Evolutionary conservation across 495 filamentous ascomycete species (phyloP), one percentile per base, ranked within the genome.

Genomic region (Penicillium chermesinum): DNA sequence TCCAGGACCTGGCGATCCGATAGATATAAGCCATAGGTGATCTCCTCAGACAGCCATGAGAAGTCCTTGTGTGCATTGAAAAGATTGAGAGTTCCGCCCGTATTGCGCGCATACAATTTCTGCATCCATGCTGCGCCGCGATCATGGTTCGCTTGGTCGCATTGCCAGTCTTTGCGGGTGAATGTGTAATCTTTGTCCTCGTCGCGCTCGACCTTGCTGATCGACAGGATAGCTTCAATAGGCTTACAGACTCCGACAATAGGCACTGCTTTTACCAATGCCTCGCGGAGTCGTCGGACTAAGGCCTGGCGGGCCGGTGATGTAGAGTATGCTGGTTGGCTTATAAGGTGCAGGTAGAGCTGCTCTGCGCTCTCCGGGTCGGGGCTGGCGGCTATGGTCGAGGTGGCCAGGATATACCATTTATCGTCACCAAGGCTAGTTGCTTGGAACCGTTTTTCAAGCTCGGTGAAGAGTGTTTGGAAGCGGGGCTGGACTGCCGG

Each of bases 11-110:
- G 65, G 1, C 74, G 64, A 59, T 83, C 79, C 3, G 72, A 73
- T 25, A 83, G 63, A 49, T 76, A 82, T 34, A 82, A 53, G 1
- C 80, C 80, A 42, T 83, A 83, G 0, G 76, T 80, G 45, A 83
- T 69, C 38, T 71, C 65, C 47, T 46, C 64, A 8, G 58, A 63
- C 35, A 67, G 32, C 62, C 61, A 69, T 3, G 49, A 38, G 48
- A 81, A 79, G 45, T 79, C 77, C 49, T 62, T 67, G 46, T 81
- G 77, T n/a, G 73, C 72, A 16, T 44, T 49, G 46, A 79, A 75
- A 19, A 74, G 22, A 34, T 67, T 67, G 49, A 74, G 45, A 7
- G 72, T 69, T 0, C 47, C 56, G 0, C 56, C 55, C 0, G 69
- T 57, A 36, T 81, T 64, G 13, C 59, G 55, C 33, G 61, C 42